These are phyloP conservation scores for Leccinum rimulosum DNA, from an alignment of 768 basidiomycete genomes.

Conservation along the genomic window DNA sequence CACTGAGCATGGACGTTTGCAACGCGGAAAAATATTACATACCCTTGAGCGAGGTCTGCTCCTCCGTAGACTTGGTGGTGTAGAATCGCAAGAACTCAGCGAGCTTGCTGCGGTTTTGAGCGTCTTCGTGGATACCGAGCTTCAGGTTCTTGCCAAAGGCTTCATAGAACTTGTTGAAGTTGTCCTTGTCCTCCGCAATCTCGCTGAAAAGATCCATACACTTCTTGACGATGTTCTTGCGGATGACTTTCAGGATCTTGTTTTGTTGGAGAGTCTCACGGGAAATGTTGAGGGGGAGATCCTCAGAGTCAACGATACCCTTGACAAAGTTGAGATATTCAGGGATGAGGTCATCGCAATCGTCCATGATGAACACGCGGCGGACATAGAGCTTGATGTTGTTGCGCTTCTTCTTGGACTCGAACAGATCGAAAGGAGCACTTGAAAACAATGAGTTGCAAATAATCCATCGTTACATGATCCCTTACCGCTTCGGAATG, in stretches of 20 bases:
- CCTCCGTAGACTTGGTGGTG: constrained; percentile 92
- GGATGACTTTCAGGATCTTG: constrained; percentile 99
- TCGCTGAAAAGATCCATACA: constrained; percentile 91
- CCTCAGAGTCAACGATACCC: constrained; percentile 99
- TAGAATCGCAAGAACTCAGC: constrained; percentile 98
- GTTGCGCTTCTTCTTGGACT: constrained; percentile 99
- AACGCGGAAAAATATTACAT: constrained; percentile 15
- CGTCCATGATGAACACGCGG: constrained; percentile 99
- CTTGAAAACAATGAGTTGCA: constrained; percentile 36
- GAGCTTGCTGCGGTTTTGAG: constrained; percentile 98
- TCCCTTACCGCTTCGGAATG: constrained; percentile 86
- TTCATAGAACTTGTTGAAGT: constrained; percentile 95
- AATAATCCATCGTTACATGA: not conserved
- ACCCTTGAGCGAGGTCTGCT: constrained; percentile 94
- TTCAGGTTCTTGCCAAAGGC: constrained; percentile 99
- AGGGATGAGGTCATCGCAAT: constrained; percentile 98
- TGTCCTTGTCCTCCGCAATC: constrained; percentile 99
- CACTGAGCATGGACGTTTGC: not conserved
- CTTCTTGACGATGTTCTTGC: constrained; percentile 99
- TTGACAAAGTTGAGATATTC: constrained; percentile 99
- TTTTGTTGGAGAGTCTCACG: constrained; percentile 99
- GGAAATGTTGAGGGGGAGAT: constrained; percentile 99
- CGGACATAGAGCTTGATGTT: constrained; percentile 99
- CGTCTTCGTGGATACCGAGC: constrained; percentile 98
- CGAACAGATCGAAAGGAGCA: constrained; percentile 99